phyloP scores from a whole-genome alignment of 2,329 filamentous ascomycete species.

The Dactylellina leptospora region DNA sequence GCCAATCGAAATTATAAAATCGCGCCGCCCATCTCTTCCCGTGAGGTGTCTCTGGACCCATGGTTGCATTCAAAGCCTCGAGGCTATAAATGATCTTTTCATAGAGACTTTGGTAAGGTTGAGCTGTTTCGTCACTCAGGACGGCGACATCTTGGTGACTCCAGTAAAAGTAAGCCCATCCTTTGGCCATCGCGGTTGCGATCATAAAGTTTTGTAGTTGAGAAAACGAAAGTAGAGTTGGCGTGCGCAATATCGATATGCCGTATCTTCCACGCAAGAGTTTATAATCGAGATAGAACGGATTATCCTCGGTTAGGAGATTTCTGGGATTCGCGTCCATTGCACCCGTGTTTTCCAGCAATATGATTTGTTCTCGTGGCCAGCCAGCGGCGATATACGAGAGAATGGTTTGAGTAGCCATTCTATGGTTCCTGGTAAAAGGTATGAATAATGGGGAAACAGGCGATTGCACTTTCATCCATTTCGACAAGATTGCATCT shows the following conservation, averaged over 20 bases:
- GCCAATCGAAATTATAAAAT: slow-evolving; percentile 69
- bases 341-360: slow-evolving; percentile 69
- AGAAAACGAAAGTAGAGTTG: slow-evolving; percentile 66
- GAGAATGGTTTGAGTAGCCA: slow-evolving; percentile 67
- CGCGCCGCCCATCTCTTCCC: slow-evolving; percentile 63
- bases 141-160: slow-evolving; percentile 67
- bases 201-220: slow-evolving; percentile 68
- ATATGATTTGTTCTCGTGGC: slow-evolving; percentile 67
- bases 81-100: slow-evolving; percentile 55
- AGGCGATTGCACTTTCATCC: neutral
- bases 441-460: slow-evolving; percentile 66
- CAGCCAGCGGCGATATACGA: slow-evolving; percentile 70
- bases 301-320: slow-evolving; percentile 66
- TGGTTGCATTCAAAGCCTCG: slow-evolving; percentile 4
- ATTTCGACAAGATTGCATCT: neutral
- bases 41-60: slow-evolving; percentile 37
- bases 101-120: slow-evolving; percentile 58
- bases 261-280: slow-evolving; percentile 64
- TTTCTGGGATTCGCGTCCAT: slow-evolving; percentile 65
- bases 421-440: slow-evolving; percentile 68
- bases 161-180: slow-evolving; percentile 67
- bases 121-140: slow-evolving; percentile 61
- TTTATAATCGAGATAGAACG: slow-evolving; percentile 67
- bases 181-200: slow-evolving; percentile 61
- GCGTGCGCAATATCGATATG: slow-evolving; percentile 65